phyloP scores from a whole-genome alignment of 2,329 filamentous ascomycete genomes.

The Talaromyces rugulosus region DNA sequence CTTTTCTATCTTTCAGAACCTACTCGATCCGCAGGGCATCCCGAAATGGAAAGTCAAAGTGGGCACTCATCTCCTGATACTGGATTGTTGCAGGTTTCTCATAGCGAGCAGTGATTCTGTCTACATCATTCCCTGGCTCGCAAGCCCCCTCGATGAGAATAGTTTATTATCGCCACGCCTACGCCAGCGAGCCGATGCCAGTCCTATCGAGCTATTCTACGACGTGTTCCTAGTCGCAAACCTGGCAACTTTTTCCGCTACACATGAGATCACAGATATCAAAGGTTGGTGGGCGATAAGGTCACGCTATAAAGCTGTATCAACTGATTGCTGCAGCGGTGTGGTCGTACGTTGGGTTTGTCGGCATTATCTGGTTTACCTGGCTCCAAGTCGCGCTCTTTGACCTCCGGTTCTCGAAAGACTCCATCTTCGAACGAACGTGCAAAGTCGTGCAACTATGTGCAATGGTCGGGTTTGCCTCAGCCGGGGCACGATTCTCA shows the following conservation, averaged over 20 bases:
- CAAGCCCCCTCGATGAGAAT: slow-evolving; percentile 29
- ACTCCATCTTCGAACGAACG: slow-evolving; percentile 60
- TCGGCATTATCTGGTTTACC: slow-evolving; percentile 62
- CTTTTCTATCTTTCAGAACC: slow-evolving; percentile 29
- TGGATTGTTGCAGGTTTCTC: background rate
- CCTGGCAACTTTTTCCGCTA: slow-evolving; percentile 57
- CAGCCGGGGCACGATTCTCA: slow-evolving; percentile 50
- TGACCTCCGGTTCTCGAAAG: slow-evolving; percentile 62
- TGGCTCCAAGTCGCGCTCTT: slow-evolving; percentile 63
- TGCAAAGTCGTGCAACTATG: slow-evolving; percentile 59
- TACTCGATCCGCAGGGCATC: slow-evolving; percentile 19
- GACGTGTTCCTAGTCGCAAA: slow-evolving; percentile 63
- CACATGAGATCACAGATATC: slow-evolving; percentile 52
- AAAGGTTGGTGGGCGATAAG: slow-evolving; percentile 25
- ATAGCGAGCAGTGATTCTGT: slow-evolving; percentile 3
- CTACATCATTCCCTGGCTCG: slow-evolving; percentile 26
- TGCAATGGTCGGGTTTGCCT: slow-evolving; percentile 62
- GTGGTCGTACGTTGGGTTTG: slow-evolving; percentile 49
- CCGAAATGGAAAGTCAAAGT: slow-evolving; percentile 18
- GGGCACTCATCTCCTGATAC: slow-evolving; percentile 12
- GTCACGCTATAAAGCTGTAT: background rate
- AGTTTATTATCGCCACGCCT: slow-evolving; percentile 28
- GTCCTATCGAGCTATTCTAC: slow-evolving; percentile 56
- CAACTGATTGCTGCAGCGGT: slow-evolving; percentile 28
- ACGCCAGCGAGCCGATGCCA: slow-evolving; percentile 47